phyloP scores from a whole-genome alignment of 1,139 yeast genomes.

The Suhomyces coccinellae region DNA sequence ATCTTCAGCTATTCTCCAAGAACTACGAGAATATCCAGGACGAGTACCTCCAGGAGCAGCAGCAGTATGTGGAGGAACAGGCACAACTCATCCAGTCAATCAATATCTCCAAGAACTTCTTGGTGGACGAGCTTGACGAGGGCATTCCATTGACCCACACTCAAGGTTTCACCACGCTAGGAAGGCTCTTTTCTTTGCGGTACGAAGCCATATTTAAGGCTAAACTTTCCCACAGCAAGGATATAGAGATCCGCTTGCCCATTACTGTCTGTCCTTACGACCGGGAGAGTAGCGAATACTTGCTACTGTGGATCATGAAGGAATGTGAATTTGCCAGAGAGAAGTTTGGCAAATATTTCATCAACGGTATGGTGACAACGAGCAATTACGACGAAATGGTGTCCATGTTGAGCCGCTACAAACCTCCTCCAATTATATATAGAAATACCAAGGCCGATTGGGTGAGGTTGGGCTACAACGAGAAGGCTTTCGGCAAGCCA shows the following conservation, averaged over 20 bases:
- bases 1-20: constrained; percentile 27
- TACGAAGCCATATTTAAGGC: constrained; percentile 53
- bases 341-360: constrained; percentile 35
- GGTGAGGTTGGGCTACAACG: constrained; percentile 40
- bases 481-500: constrained; percentile 32
- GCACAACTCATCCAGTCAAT: constrained; percentile 15
- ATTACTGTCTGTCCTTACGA: constrained; percentile 57
- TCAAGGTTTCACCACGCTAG: constrained; percentile 50
- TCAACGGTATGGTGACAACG: constrained; percentile 24
- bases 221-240: constrained; percentile 51
- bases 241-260: constrained; percentile 51
- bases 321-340: constrained; percentile 50
- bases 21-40: constrained; percentile 5
- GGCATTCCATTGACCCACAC: constrained; percentile 48
- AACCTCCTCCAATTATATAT: constrained; percentile 33
- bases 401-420: constrained; percentile 21
- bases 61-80: constrained; percentile 10
- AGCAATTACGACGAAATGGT: constrained; percentile 28
- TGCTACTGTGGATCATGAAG: constrained; percentile 51
- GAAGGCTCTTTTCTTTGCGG: constrained; percentile 52
- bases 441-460: constrained; percentile 35
- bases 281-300: constrained; percentile 42
- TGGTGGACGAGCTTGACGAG: constrained; percentile 30
- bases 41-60: constrained; percentile 7
- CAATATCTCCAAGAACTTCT: constrained; percentile 18